Evolutionary conservation across 148 eudicot species (phyloP).

Genomic region (Polygonum aviculare): DNA sequence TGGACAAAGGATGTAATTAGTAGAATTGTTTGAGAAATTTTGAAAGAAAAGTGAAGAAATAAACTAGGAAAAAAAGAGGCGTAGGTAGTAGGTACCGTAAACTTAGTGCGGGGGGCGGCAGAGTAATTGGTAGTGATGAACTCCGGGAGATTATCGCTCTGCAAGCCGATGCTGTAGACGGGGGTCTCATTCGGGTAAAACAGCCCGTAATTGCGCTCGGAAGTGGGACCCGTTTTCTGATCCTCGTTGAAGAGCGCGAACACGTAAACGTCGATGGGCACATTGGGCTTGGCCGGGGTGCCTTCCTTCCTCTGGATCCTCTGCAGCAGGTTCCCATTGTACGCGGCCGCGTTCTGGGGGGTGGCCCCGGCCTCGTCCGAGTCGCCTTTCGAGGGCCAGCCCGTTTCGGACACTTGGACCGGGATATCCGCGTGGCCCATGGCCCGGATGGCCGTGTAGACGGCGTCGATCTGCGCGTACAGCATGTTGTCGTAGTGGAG

Average conservation of each 20-base stretch:
- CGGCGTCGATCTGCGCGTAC: constrained; percentile 12
- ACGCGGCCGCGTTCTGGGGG: constrained; percentile 52
- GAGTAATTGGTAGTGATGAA: constrained; percentile 21
- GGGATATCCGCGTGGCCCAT: constrained; percentile 52
- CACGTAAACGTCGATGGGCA: constrained; percentile 52
- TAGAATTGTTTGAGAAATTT: no score
- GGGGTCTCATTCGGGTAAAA: constrained; percentile 61
- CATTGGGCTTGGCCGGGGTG: constrained; percentile 58
- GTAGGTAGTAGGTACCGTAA: constrained; percentile 9
- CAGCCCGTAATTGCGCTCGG: constrained; percentile 82
- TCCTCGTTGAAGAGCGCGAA: constrained; percentile 89
- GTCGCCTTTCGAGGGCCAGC: constrained; percentile 92
- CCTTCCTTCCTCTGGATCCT: constrained; percentile 42
- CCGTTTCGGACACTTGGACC: constrained; percentile 71
- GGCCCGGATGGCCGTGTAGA: constrained; percentile 5
- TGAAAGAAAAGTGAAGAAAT: no score
- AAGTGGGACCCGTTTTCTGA: constrained; percentile 69
- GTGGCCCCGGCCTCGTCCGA: constrained; percentile 62
- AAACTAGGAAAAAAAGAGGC: no score
- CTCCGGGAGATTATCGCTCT: constrained; percentile 42
- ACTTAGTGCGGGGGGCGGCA: constrained; percentile 9
- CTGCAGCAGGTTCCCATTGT: constrained; percentile 65
- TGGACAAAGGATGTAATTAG: no score
- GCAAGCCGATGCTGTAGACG: constrained; percentile 65
- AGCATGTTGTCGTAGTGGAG: constrained; percentile 12